These are phyloP conservation scores for Xylaria sp. DNA, from an alignment of 2,329 filamentous ascomycete species.

Conservation along the genomic window DNA sequence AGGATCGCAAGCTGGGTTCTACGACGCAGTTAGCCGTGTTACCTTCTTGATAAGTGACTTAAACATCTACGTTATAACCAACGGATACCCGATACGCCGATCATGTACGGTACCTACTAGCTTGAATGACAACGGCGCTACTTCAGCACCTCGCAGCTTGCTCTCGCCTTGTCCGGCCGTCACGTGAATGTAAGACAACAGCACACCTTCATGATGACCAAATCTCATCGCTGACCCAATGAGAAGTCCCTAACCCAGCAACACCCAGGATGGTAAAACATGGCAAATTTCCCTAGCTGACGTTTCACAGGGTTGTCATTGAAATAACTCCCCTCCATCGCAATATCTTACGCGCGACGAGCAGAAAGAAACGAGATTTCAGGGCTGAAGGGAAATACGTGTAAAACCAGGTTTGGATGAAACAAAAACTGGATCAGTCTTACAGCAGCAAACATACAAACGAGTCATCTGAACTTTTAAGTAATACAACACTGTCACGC, in stretches of 20 bases:
- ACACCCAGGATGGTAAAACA: constrained; percentile 9
- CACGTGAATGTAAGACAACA: background rate
- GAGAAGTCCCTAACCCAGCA: background rate
- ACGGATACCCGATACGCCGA: constrained; percentile 9
- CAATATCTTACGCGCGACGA: background rate
- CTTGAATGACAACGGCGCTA: background rate
- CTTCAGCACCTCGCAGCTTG: background rate
- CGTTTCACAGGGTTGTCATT: no score
- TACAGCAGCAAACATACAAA: no score
- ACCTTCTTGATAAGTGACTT: background rate
- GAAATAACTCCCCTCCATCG: no score
- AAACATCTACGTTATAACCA: constrained; percentile 14
- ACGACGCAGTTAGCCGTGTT: background rate
- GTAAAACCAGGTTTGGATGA: no score
- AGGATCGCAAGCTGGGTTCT: background rate
- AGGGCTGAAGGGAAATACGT: background rate
- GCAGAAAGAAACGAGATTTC: background rate
- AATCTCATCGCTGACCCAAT: constrained; percentile 3
- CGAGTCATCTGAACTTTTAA: no score
- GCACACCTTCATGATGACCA: background rate
- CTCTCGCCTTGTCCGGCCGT: no score
- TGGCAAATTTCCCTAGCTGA: background rate
- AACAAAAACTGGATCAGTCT: no score
- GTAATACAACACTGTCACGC: no score
- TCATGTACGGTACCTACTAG: background rate